phyloP scores from a whole-genome alignment of 768 basidiomycete species.

The Pleurotus djamor region DNA sequence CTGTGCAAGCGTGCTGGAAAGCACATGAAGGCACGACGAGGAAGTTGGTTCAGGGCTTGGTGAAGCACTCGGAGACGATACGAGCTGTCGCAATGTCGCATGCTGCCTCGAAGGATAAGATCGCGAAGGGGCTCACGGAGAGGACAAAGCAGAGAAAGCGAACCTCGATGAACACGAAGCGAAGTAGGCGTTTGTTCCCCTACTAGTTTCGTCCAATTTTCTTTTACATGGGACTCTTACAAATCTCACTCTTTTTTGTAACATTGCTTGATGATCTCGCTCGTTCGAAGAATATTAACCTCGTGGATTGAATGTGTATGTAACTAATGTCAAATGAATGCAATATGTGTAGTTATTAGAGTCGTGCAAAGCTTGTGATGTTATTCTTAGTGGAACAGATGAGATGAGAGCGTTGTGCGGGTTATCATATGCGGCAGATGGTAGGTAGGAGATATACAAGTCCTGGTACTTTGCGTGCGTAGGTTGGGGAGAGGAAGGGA shows the following conservation, averaged over 20 bases:
- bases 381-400: not conserved
- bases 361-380: not conserved
- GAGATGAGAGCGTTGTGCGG: not conserved
- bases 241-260: not conserved
- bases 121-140: not conserved
- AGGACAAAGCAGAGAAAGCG: not conserved
- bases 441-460: not conserved
- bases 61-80: not conserved
- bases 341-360: slow-evolving; percentile 1
- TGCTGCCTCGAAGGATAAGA: slow-evolving; percentile 3
- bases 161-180: not conserved
- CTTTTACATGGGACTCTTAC: not conserved
- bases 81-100: not conserved
- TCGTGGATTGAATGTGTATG: slow-evolving; percentile 1
- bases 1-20: slow-evolving; percentile 27
- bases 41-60: slow-evolving; percentile 11
- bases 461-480: not conserved
- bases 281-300: not conserved
- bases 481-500: not conserved
- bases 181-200: not conserved
- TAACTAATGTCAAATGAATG: slow-evolving; percentile 2
- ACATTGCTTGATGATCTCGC: not conserved
- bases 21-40: slow-evolving; percentile 28
- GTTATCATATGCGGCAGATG: not conserved
- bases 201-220: not conserved